Base-by-base conservation (phyloP, 2,329 filamentous ascomycete species). In the Emergomyces orientalis region DNA sequence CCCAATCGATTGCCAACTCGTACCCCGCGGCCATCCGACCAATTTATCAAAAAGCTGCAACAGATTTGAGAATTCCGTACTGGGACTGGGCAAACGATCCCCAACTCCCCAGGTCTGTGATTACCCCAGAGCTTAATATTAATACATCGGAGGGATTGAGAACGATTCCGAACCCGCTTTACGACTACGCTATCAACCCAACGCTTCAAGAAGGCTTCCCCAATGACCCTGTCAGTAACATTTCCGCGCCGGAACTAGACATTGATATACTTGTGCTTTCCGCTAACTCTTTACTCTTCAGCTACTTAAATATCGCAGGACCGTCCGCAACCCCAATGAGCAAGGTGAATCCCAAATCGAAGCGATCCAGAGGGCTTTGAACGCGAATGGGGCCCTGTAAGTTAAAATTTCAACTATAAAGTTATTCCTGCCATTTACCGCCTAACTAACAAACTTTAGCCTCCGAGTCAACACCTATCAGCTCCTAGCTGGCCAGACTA, bases 51-150 rank as follows among this genome's bases (percentile, higher is more conserved):
- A 65, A 65, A 19, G 78, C 78, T 14, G 79, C 78, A 0, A 63
- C 70, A 22, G 72, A 67, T n/a, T 70, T 81, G 32, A 74, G 79
- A 37, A 71, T 80, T 22, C 79, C 79, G 2, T 82, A 78, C 68
- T 81, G 79, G 79, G 79, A 81, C 67, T 81, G 78, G 77, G 77
- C 78, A 76, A 65, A 63, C n/a, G 64, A 73, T 65, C 67, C 71
- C 1, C 61, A 65, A 11, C 60, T 75, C 56, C 73, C 73, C n/a
- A 73, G 70, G 13, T 76, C 76, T 64, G 65, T 81, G 17, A 72
- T 72, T 7, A 67, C 69, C 13, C 70, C 74, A 59, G 75, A 70
- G 5, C 75, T 83, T 55, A 69, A 71, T 11, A 74, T 81, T 34
- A 79, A 73, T 61, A 78, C 76, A 62, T 76, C 79, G 4, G 66